Conservation (phyloP, 176 grass and related monocot species). For the Coix lacrymajobi region DNA sequence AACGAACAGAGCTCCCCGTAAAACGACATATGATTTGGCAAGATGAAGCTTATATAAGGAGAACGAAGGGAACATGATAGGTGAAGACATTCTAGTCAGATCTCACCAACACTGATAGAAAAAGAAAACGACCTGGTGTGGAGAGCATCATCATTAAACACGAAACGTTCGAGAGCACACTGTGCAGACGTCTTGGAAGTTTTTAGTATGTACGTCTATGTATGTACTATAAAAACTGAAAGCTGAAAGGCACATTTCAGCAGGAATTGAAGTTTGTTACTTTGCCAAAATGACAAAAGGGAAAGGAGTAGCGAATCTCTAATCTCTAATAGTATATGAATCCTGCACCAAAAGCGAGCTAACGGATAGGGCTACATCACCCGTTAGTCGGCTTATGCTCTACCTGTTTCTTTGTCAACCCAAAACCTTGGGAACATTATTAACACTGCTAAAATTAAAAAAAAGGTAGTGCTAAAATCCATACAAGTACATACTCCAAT, state of each 20-base stretch:
- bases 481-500: too few species aligned
- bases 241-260: not conserved
- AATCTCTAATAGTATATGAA: too few species aligned
- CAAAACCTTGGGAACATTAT: too few species aligned
- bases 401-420: too few species aligned
- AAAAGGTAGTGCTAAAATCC: too few species aligned
- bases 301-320: not conserved
- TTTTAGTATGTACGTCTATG: not conserved
- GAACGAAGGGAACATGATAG: not conserved
- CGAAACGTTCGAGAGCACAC: not conserved
- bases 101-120: conserved; percentile 18
- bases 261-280: not conserved
- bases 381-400: too few species aligned
- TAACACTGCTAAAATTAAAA: too few species aligned
- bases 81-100: not conserved
- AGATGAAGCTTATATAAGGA: not conserved
- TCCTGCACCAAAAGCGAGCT: too few species aligned
- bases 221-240: not conserved
- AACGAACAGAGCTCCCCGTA: too few species aligned
- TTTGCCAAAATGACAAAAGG: conserved; percentile 12
- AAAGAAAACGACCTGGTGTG: not conserved
- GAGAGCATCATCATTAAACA: not conserved
- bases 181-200: not conserved
- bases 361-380: too few species aligned
- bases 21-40: not conserved